A percentile compares a stretch with the other conserved stretches of the same genome.
Evolutionary conservation across 2,329 filamentous ascomycete species (phyloP).

Genomic region (Bretziella fagacearum): DNA sequence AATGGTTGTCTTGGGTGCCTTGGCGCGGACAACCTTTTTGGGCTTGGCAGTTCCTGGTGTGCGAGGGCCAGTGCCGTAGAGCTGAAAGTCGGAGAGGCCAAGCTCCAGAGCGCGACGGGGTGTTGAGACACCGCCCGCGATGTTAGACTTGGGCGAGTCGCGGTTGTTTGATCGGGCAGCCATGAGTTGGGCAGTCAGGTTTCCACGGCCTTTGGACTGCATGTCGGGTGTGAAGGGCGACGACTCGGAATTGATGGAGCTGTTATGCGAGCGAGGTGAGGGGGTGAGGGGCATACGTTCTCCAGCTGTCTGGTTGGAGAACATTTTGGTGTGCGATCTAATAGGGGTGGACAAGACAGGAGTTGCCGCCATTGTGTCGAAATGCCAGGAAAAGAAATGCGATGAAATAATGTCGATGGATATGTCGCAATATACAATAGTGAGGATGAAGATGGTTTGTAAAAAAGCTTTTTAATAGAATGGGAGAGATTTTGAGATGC

Average conservation of each 20-base stretch:
- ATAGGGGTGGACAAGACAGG: constrained; percentile 71
- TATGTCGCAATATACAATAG: constrained; percentile 13
- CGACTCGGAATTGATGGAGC: constrained; percentile 49
- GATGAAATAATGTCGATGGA: constrained; percentile 8
- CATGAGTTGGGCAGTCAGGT: constrained; percentile 62
- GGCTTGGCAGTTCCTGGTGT: constrained; percentile 41
- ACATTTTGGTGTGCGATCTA: constrained; percentile 87
- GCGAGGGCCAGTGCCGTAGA: constrained; percentile 64
- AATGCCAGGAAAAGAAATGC: constrained; percentile 2
- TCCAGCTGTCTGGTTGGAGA: constrained; percentile 82
- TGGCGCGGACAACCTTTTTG: constrained; percentile 39
- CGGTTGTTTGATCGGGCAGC: constrained; percentile 51
- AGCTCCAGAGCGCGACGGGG: constrained; percentile 74
- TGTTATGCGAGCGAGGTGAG: constrained; percentile 53
- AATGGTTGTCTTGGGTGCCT: constrained; percentile 59
- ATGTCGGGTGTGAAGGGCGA: constrained; percentile 66
- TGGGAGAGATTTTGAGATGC: no score
- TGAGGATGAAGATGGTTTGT: constrained; percentile 14
- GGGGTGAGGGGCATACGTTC: constrained; percentile 89
- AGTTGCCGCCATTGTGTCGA: constrained; percentile 50
- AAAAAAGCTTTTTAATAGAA: no score
- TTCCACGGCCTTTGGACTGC: constrained; percentile 51
- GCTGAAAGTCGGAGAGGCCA: constrained; percentile 78
- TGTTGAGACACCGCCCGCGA: constrained; percentile 55
- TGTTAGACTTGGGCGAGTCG: constrained; percentile 94